These are phyloP conservation scores for Cucumis hystrix DNA, from an alignment of 306 rosid species.

Conservation along the genomic window DNA sequence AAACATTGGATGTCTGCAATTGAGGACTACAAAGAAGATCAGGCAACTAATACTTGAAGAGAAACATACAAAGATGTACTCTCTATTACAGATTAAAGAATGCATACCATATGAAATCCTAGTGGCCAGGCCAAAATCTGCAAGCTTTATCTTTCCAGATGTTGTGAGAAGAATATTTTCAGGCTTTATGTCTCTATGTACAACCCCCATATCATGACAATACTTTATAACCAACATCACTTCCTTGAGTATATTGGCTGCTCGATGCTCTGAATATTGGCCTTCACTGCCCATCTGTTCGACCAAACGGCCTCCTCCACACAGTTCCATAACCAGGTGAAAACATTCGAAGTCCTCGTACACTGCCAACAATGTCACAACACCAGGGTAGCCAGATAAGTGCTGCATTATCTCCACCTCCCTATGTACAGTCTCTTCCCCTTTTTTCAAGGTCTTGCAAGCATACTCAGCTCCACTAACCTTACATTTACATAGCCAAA, in stretches of 20 bases:
- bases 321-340: constrained; percentile 95
- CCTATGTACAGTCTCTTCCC: constrained; percentile 90
- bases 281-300: constrained; percentile 69
- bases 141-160: constrained; percentile 85
- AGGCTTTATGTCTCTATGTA: constrained; percentile 91
- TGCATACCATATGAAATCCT: constrained; percentile 69
- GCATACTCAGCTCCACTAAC: constrained; percentile 70
- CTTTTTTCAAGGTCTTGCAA: constrained; percentile 79
- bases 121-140: constrained; percentile 96
- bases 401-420: constrained; percentile 99
- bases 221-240: constrained; percentile 91
- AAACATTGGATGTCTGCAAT: neutral
- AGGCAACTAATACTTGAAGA: neutral
- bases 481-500: constrained; percentile 55
- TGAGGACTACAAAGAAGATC: neutral
- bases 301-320: constrained; percentile 80
- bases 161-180: constrained; percentile 84
- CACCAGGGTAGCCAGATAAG: constrained; percentile 90
- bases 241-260: constrained; percentile 79
- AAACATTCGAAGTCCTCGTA: constrained; percentile 78
- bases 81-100: neutral
- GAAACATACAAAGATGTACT: neutral
- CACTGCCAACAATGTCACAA: constrained; percentile 87
- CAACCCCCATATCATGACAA: constrained; percentile 99
- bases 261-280: constrained; percentile 65